Evolutionary conservation across 2,329 filamentous ascomycete genomes (phyloP).

Genomic region (Drechslerella stenobrocha): DNA sequence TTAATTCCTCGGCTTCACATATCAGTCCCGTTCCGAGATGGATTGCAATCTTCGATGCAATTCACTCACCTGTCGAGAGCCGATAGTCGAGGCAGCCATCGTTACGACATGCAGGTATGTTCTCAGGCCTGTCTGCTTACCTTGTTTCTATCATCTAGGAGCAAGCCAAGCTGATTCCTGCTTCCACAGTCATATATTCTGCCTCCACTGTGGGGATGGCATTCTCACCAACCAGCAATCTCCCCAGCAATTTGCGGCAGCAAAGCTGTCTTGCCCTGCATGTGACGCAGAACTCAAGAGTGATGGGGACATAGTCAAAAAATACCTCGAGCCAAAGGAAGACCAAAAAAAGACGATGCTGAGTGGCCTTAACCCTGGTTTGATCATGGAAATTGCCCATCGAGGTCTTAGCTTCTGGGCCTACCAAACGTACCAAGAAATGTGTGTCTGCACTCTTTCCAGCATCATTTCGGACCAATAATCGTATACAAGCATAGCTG

Average conservation of each 20-base stretch:
- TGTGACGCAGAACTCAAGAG: slow-evolving; percentile 70
- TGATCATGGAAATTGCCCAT: slow-evolving; percentile 84
- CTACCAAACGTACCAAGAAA: slow-evolving; percentile 82
- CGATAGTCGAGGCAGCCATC: slow-evolving; percentile 71
- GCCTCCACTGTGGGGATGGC: slow-evolving; percentile 70
- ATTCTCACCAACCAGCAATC: slow-evolving; percentile 65
- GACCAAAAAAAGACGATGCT: slow-evolving; percentile 88
- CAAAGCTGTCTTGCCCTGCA: slow-evolving; percentile 66
- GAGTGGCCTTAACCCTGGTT: slow-evolving; percentile 76
- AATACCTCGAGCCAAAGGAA: slow-evolving; percentile 75
- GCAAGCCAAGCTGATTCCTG: slow-evolving; percentile 28
- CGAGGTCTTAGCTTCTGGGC: slow-evolving; percentile 80
- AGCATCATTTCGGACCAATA: no score
- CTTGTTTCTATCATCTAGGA: neutral
- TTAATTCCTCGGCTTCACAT: no score
- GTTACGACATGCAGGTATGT: slow-evolving; percentile 75
- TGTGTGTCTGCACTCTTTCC: no score
- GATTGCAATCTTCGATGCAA: slow-evolving; percentile 71
- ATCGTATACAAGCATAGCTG: no score
- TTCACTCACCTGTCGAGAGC: slow-evolving; percentile 71
- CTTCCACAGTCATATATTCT: slow-evolving; percentile 75
- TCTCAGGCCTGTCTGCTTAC: neutral
- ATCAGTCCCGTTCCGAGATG: slow-evolving; percentile 28
- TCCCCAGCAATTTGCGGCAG: slow-evolving; percentile 56
- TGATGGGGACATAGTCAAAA: slow-evolving; percentile 73